Evolutionary conservation across 257 asterid species (phyloP), one percentile per base, ranked within the genome.

Genomic region (Buddleja alternifolia): DNA sequence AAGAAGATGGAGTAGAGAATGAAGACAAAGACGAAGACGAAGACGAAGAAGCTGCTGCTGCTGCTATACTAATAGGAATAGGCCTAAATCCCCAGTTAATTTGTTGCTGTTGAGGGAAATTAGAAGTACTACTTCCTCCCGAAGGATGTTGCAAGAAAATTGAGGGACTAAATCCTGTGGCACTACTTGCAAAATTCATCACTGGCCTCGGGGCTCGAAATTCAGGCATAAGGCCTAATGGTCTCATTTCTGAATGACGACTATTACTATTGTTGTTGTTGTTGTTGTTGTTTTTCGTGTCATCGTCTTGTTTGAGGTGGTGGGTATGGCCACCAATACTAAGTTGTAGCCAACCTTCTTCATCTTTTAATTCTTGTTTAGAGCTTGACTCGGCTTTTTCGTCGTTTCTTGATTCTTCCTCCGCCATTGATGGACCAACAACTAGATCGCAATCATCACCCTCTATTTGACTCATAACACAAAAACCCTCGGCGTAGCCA

Each of bases 321-420:
- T 70, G 67, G 47, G 51, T 21, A 10, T 12, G 21, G 66, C 51
- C 45, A 41, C 80, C 71, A 25, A 90, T 86, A 55, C 97, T 66
- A 36, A 93, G 81, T 54, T 84, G 96, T 32, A 93, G 84, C 98
- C 98, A 93, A 8, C 65, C 83, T 10, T 80, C 73, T 3, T 85
- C 84, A 14, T 29, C 34, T 63, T 59, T 0, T 70, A 67, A 0
- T 59, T 75, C 67, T 0, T 53, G 44, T n/a, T 73, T 83, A 0
- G 82, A 74, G 7, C 70, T 82, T 0, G 88, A 82, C 20, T 73
- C 75, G 2, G 60, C 63, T 4, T 60, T 78, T 62, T 74, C 80
- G 41, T 71, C 70, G 8, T 15, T 64, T 47, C 51, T 80, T 9
- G 83, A 75, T 21, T 82, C 86, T 29, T 88, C 90, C 48, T 91